Percentiles rank a stretch among this genome's conserved stretches.
Evolutionary conservation across 306 rosid genomes (phyloP).

Genomic region (Casuarina cunninghamiana): DNA sequence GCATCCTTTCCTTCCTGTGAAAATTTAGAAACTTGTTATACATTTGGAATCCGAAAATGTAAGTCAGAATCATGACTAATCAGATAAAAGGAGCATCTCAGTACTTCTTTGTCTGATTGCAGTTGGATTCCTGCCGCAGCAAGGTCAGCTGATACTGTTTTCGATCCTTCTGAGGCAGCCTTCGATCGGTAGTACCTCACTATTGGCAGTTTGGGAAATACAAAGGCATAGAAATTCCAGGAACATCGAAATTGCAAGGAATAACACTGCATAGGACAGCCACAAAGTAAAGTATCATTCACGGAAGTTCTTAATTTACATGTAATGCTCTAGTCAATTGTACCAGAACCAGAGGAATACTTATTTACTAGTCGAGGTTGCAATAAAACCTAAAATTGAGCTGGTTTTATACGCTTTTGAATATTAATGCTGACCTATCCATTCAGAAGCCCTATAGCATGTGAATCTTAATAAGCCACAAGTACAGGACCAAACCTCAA

Average conservation of each 20-base stretch:
- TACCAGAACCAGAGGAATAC: background rate
- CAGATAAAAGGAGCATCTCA: slow-evolving; percentile 1
- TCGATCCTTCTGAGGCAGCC: slow-evolving; percentile 84
- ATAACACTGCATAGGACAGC: slow-evolving; percentile 55
- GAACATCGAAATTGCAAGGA: slow-evolving; percentile 54
- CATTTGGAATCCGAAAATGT: background rate
- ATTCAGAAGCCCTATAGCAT: background rate
- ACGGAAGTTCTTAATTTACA: background rate
- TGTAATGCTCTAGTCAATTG: background rate
- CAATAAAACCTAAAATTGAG: background rate
- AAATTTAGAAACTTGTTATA: slow-evolving; percentile 3
- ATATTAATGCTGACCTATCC: background rate
- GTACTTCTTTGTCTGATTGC: slow-evolving; percentile 40
- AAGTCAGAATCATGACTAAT: background rate
- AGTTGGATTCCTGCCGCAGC: slow-evolving; percentile 72
- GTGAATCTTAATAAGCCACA: background rate
- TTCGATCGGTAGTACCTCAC: slow-evolving; percentile 76
- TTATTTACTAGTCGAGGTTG: background rate
- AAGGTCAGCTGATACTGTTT: slow-evolving; percentile 79
- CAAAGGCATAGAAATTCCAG: slow-evolving; percentile 61
- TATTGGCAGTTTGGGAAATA: slow-evolving; percentile 70
- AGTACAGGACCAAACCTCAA: too few relatives aligned
- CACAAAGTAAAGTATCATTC: background rate
- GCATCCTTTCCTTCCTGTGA: slow-evolving; percentile 38
- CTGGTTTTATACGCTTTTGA: background rate